Conservation (phyloP, 208 protist genomes). For the Trypanosomatidae sp. region DNA sequence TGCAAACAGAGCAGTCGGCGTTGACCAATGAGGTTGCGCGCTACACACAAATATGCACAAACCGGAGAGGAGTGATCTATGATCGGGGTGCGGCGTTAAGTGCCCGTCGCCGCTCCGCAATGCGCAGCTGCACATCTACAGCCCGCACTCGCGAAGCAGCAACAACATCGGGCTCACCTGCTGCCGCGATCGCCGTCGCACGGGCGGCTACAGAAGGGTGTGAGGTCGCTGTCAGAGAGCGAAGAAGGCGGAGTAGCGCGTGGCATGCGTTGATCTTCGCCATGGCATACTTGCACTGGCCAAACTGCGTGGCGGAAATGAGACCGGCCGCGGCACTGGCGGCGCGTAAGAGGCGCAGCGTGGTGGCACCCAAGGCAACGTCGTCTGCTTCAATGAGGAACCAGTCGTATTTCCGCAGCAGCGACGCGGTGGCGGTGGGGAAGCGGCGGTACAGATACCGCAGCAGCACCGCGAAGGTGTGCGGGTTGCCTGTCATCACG, state of each 20-base stretch:
- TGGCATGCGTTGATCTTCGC: constrained; percentile 49
- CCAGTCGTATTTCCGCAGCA: constrained; percentile 42
- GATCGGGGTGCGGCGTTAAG: no score
- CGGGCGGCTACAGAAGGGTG: not conserved
- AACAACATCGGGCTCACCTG: no score
- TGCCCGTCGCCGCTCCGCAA: no score
- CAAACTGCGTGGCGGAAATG: constrained; percentile 37
- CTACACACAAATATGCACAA: no score
- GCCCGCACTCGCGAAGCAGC: no score
- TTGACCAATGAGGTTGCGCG: no score
- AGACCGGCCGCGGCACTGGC: constrained; percentile 1
- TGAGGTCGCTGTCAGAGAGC: not conserved
- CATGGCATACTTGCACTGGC: constrained; percentile 33
- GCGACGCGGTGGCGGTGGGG: constrained; percentile 13
- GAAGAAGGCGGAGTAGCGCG: constrained; percentile 22
- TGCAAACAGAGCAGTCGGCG: no score
- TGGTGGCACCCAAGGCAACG: constrained; percentile 16
- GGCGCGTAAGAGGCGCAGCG: constrained; percentile 29
- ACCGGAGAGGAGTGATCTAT: no score
- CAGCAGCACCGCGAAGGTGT: constrained; percentile 42
- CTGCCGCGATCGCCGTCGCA: accelerated
- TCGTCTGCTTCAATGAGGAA: constrained; percentile 51
- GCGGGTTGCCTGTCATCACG: constrained; percentile 43
- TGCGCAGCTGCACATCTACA: not conserved
- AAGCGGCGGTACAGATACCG: constrained; percentile 45